phyloP scores from a whole-genome alignment of 2,329 filamentous ascomycete species.

The Botrytis aclada region DNA sequence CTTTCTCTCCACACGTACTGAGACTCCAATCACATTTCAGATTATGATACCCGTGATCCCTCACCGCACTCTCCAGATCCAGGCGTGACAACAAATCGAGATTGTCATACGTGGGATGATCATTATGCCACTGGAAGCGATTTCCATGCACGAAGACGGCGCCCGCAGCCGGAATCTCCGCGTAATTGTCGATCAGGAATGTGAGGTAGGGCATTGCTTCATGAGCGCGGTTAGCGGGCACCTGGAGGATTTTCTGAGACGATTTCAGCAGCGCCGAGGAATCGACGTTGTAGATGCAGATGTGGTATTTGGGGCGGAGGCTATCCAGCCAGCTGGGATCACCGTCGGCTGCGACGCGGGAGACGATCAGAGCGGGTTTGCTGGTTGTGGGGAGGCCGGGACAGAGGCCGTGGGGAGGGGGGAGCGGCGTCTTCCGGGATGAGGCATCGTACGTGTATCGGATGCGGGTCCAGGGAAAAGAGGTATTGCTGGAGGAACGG shows the following conservation, averaged over 20 bases:
- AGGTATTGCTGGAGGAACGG: conserved; percentile 31
- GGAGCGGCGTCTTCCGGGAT: conserved; percentile 25
- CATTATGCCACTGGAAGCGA: conserved; percentile 46
- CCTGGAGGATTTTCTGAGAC: conserved; percentile 37
- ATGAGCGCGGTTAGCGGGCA: conserved; percentile 46
- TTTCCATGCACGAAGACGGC: conserved; percentile 45
- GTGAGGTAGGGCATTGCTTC: conserved; percentile 48
- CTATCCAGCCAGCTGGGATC: conserved; percentile 43
- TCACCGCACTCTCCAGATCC: conserved; percentile 42
- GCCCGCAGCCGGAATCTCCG: conserved; percentile 39
- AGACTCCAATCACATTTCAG: conserved; percentile 49
- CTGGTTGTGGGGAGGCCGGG: conserved; percentile 40
- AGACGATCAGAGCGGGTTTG: conserved; percentile 47
- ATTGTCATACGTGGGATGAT: conserved; percentile 46
- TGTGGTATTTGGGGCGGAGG: conserved; percentile 42
- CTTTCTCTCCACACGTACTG: conserved; percentile 40
- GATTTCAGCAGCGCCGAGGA: conserved; percentile 32
- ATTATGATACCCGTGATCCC: conserved; percentile 45
- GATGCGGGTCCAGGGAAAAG: conserved; percentile 45
- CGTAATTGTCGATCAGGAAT: conserved; percentile 48
- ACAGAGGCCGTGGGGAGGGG: conserved; percentile 43
- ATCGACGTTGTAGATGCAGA: conserved; percentile 47
- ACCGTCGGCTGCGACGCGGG: conserved; percentile 43
- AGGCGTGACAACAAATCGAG: conserved; percentile 40
- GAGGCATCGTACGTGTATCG: conserved; percentile 39